phyloP scores from a whole-genome alignment of 495 filamentous ascomycete genomes.

The Neurospora terricola region DNA sequence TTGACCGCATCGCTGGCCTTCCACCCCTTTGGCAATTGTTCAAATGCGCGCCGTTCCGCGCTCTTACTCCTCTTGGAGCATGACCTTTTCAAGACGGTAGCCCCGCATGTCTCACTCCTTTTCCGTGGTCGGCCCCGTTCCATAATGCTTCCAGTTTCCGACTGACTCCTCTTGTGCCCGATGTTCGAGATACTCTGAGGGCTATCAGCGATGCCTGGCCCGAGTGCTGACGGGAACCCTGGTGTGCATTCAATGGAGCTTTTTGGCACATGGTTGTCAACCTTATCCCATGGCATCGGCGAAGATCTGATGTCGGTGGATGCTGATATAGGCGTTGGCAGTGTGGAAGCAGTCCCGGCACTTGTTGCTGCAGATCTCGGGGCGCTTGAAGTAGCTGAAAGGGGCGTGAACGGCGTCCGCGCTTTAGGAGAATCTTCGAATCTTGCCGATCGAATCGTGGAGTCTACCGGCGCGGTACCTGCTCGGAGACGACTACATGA shows the following conservation, averaged over 20 bases:
- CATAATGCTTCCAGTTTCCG: slow-evolving; percentile 49
- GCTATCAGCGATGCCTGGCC: slow-evolving; percentile 23
- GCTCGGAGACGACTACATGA: slow-evolving; percentile 31
- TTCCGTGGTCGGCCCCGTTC: slow-evolving; percentile 49
- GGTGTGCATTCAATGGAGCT: slow-evolving; percentile 7
- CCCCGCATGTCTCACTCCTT: slow-evolving; percentile 24
- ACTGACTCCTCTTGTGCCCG: slow-evolving; percentile 38
- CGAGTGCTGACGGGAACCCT: slow-evolving; percentile 17
- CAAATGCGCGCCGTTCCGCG: slow-evolving; percentile 40
- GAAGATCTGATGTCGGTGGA: slow-evolving; percentile 30
- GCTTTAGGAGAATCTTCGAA: slow-evolving; percentile 36
- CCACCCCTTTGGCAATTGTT: slow-evolving; percentile 48
- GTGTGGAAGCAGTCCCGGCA: slow-evolving; percentile 29
- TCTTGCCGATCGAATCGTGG: slow-evolving; percentile 20
- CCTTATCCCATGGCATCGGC: slow-evolving; percentile 36
- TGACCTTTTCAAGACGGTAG: slow-evolving; percentile 22
- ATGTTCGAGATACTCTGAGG: slow-evolving; percentile 13
- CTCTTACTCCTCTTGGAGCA: slow-evolving; percentile 31
- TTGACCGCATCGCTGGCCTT: slow-evolving; percentile 40
- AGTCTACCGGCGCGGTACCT: slow-evolving; percentile 27
- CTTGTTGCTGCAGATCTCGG: slow-evolving; percentile 33
- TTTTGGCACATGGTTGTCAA: slow-evolving; percentile 8
- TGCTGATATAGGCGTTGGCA: slow-evolving; percentile 38
- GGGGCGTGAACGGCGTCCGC: slow-evolving; percentile 34
- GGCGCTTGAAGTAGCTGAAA: slow-evolving; percentile 28